Conservation (phyloP, 495 filamentous ascomycete genomes). For the Penicillium pancosmium region DNA sequence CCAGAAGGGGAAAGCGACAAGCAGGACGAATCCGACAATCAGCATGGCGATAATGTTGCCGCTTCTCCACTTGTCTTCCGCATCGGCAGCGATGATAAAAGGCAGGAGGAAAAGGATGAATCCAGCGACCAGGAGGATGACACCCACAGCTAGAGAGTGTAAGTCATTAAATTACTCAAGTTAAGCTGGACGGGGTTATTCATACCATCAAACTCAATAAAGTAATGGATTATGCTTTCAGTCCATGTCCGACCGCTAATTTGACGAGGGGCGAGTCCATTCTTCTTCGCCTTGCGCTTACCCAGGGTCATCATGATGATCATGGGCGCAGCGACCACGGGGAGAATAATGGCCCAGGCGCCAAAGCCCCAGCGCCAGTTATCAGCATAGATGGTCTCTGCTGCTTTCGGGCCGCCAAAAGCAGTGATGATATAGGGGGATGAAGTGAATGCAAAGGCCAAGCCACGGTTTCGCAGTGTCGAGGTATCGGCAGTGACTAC, state of each 20-base stretch:
- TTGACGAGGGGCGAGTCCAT: constrained; percentile 29
- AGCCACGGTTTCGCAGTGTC: constrained; percentile 54
- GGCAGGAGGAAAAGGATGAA: constrained; percentile 61
- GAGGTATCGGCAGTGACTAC: constrained; percentile 63
- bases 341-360: constrained; percentile 56
- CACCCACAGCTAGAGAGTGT: constrained; percentile 29
- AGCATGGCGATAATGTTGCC: constrained; percentile 55
- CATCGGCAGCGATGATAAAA: constrained; percentile 48
- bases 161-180: not conserved
- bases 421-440: constrained; percentile 52
- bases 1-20: constrained; percentile 56
- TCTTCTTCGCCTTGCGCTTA: constrained; percentile 50
- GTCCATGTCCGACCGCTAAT: constrained; percentile 37
- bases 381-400: constrained; percentile 43
- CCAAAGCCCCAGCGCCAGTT: constrained; percentile 63
- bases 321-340: constrained; percentile 53
- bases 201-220: constrained; percentile 53
- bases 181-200: not conserved
- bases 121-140: constrained; percentile 55
- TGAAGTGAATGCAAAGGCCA: constrained; percentile 57
- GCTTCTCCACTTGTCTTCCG: constrained; percentile 44
- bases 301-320: constrained; percentile 37
- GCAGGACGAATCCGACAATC: constrained; percentile 53
- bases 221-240: constrained; percentile 47
- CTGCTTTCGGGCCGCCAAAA: constrained; percentile 25